A percentile compares a stretch with the other conserved stretches of the same genome.
Conservation (phyloP, 2,329 filamentous ascomycete species). For the Elsinoe perseae region DNA sequence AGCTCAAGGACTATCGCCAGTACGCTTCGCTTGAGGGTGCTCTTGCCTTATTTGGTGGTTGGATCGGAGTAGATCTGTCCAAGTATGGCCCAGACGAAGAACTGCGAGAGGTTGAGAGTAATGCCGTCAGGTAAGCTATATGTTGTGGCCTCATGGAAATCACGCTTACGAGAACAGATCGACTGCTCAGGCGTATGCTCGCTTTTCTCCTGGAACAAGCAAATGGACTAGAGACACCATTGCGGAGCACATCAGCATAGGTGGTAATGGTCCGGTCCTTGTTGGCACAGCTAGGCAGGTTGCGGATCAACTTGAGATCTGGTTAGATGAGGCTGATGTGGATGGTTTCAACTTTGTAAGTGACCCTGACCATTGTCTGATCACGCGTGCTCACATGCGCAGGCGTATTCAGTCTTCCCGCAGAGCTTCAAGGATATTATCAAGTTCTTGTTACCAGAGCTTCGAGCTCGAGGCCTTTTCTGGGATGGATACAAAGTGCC, state of each 20-base stretch:
- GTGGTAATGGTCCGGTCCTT: constrained; percentile 56
- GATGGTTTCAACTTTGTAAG: constrained; percentile 62
- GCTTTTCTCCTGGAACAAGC: not conserved
- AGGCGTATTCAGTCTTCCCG: constrained; percentile 57
- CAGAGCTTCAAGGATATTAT: constrained; percentile 61
- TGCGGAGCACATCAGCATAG: constrained; percentile 59
- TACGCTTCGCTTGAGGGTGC: constrained; percentile 60
- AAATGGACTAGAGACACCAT: constrained; percentile 63
- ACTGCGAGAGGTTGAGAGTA: constrained; percentile 29
- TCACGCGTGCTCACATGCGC: not conserved
- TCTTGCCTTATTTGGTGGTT: constrained; percentile 62
- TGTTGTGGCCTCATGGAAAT: not conserved
- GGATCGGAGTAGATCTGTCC: constrained; percentile 60
- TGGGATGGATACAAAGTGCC: constrained; percentile 23
- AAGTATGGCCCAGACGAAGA: constrained; percentile 57
- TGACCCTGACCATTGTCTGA: not conserved
- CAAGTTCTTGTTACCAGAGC: constrained; percentile 38
- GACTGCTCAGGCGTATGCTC: constrained; percentile 5
- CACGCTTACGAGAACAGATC: not conserved
- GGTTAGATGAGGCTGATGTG: constrained; percentile 61
- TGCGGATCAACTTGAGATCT: constrained; percentile 59
- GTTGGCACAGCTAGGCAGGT: constrained; percentile 59
- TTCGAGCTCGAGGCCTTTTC: constrained; percentile 31
- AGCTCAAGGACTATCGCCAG: constrained; percentile 53
- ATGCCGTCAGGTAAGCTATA: constrained; percentile 1